Evolutionary conservation across 2,329 filamentous ascomycete species (phyloP), one percentile per base, ranked within the genome.

Genomic region (Clarireedia homoeocarpa): DNA sequence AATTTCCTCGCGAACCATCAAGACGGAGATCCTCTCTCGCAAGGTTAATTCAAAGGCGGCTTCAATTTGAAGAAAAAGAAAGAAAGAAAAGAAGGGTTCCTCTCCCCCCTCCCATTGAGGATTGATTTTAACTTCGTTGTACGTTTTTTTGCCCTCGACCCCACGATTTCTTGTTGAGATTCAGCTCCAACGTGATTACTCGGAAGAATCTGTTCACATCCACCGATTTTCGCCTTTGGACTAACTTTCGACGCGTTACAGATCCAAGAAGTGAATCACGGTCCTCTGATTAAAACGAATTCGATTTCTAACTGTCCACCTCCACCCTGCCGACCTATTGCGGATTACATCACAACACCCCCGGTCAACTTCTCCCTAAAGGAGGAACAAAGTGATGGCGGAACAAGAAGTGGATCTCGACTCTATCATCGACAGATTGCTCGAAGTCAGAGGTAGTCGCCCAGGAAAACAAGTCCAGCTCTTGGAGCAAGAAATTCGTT

Each of bases 381-480:
- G 63, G 66, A 67, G 68, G 67, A 65, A 56, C 62, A 63, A 65
- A 66, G 66, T 72, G 71, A 89, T 89, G 85, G 85, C 85, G 73
- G 85, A 88, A 75, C 81, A 90, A 77, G 92, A 97, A 77, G 89
- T 97, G 77, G 92, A 97, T 78, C 83, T 99, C 78, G 94, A 99
- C 77, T 96, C 91, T 70, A 96, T 97, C 85, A 97, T 99, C 80
- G 92, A 97, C 76, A 85, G 94, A 75, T 84, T 99, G 71, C 82
- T 97, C 71, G 94, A 99, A 78, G 94, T 97, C 72, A 88, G 94
- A 76, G 94, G 92, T 72, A 96, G 91, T 81, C 86, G 94, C 71
- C 94, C 94, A 57, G 94, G 94, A 69, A 99, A 99, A 80, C 94
- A 97, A 77, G 94, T 99, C 55, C 92, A 97, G 78, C 83, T 99